Conservation (phyloP, 2,329 filamentous ascomycete species). For the Chalaropsis ovoidea region DNA sequence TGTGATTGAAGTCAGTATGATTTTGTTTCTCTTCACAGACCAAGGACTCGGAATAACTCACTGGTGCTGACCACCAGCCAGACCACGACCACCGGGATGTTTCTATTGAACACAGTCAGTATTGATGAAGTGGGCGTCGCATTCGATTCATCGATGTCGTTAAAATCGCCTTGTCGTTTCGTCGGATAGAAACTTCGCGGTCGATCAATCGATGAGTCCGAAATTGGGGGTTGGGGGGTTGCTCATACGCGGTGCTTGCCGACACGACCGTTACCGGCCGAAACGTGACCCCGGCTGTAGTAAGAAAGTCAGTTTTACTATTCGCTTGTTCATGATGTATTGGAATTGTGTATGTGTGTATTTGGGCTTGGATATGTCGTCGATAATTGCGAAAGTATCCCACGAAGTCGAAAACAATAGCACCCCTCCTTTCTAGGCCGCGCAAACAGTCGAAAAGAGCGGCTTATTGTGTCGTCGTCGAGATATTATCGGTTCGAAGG, state of each 20-base stretch:
- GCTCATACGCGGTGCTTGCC: constrained; percentile 70
- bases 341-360: constrained; percentile 6
- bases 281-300: constrained; percentile 86
- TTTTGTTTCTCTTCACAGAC: background rate
- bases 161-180: constrained; percentile 7
- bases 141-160: background rate
- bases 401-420: constrained; percentile 21
- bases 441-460: constrained; percentile 17
- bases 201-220: constrained; percentile 4
- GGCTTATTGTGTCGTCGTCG: constrained; percentile 24
- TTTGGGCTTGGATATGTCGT: constrained; percentile 7
- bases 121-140: background rate
- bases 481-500: constrained; percentile 24
- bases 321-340: constrained; percentile 2
- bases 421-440: constrained; percentile 20
- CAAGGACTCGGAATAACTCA: constrained; percentile 22
- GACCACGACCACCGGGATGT: constrained; percentile 70
- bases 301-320: constrained; percentile 31
- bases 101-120: constrained; percentile 41
- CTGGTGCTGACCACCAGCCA: constrained; percentile 98
- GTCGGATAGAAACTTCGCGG: background rate
- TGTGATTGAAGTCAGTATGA: constrained; percentile 20
- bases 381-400: constrained; percentile 22
- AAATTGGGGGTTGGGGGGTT: constrained; percentile 2
- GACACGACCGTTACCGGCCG: constrained; percentile 93